Evolutionary conservation across 164 flowering plant genomes (phyloP).

Genomic region (Annona squamosa): DNA sequence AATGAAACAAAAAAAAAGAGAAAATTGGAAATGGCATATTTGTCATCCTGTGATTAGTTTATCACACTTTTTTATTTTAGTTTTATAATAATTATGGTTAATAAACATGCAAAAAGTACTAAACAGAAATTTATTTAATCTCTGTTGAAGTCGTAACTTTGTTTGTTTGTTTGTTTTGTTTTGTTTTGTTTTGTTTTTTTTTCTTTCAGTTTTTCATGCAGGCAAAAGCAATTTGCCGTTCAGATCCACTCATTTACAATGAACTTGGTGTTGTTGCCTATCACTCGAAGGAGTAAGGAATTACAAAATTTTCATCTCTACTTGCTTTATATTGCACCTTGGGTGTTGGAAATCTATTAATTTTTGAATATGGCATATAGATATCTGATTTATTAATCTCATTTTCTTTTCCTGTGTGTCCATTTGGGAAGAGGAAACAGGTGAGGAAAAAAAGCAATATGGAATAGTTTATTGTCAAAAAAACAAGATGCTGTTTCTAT

Average conservation of each 20-base stretch:
- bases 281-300: conserved; percentile 84
- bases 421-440: too few relatives aligned
- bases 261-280: conserved; percentile 97
- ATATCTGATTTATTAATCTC: too few relatives aligned
- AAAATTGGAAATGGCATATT: background rate
- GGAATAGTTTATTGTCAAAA: background rate
- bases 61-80: background rate
- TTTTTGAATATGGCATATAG: too few relatives aligned
- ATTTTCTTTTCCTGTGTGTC: too few relatives aligned
- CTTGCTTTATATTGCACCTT: background rate
- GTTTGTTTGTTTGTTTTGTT: conserved; percentile 1
- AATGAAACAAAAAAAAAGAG: too few relatives aligned
- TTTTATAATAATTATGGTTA: background rate
- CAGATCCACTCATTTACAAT: conserved; percentile 92
- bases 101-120: background rate
- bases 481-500: background rate
- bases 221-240: conserved; percentile 80
- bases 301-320: background rate
- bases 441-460: too few relatives aligned
- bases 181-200: too few relatives aligned
- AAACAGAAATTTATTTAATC: background rate
- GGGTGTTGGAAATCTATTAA: too few relatives aligned
- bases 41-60: background rate
- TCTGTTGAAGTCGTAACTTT: conserved; percentile 1
- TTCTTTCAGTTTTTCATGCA: conserved; percentile 80